phyloP scores from a whole-genome alignment of 1,139 yeast species.

The Debaryomyces sp. region DNA sequence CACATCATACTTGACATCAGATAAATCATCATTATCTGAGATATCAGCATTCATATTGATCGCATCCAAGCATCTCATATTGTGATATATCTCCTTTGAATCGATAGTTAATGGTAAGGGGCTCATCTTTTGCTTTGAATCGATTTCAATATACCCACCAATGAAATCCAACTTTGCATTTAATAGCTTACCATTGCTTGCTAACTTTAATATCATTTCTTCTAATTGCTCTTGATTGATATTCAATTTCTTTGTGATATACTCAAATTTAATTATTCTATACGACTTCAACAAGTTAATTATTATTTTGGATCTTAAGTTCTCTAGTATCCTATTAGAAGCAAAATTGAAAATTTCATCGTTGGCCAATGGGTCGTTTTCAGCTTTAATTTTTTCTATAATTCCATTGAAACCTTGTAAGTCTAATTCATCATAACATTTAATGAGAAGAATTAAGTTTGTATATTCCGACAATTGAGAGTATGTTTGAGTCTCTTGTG shows the following conservation, averaged over 20 bases:
- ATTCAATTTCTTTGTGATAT: slow-evolving; percentile 24
- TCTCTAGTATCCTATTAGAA: slow-evolving; percentile 27
- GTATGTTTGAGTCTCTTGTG: slow-evolving; percentile 57
- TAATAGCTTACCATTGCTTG: slow-evolving; percentile 46
- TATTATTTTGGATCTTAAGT: slow-evolving; percentile 35
- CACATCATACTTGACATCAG: background rate
- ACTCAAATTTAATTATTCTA: slow-evolving; percentile 28
- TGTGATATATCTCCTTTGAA: slow-evolving; percentile 26
- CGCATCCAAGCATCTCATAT: slow-evolving; percentile 27
- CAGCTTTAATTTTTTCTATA: slow-evolving; percentile 17
- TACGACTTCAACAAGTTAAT: slow-evolving; percentile 33
- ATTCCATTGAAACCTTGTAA: slow-evolving; percentile 23
- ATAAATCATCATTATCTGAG: background rate
- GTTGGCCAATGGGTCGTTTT: slow-evolving; percentile 24
- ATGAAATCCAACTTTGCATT: slow-evolving; percentile 50
- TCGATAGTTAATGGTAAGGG: slow-evolving; percentile 20
- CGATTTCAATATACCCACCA: slow-evolving; percentile 27
- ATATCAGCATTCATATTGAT: slow-evolving; percentile 12
- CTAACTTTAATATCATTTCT: slow-evolving; percentile 39
- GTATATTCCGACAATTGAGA: slow-evolving; percentile 39
- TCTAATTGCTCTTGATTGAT: slow-evolving; percentile 35
- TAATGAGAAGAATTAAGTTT: slow-evolving; percentile 31
- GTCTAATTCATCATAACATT: slow-evolving; percentile 34
- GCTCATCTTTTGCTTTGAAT: slow-evolving; percentile 11
- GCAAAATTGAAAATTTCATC: slow-evolving; percentile 39